A percentile compares a stretch with the other conserved stretches of the same genome.
Conservation (phyloP, 208 protist species). For the Porcisia hertigi region DNA sequence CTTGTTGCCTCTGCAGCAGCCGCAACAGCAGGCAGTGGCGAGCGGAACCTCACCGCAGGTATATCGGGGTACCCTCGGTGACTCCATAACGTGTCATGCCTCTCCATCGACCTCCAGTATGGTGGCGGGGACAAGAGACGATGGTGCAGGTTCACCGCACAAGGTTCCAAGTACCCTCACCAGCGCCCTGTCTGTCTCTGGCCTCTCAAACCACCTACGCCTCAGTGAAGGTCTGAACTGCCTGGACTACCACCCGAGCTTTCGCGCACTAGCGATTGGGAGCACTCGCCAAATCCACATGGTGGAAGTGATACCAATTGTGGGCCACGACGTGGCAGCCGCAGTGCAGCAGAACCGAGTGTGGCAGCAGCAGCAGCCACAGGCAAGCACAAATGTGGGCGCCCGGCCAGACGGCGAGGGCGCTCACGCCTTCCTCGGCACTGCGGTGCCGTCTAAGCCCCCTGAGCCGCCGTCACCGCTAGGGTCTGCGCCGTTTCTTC, state of each 20-base stretch:
- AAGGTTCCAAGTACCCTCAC: slow-evolving; percentile 14
- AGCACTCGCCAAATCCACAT: slow-evolving; percentile 73
- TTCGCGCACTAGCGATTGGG: slow-evolving; percentile 67
- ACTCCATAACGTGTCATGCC: not conserved
- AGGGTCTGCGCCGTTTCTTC: slow-evolving; percentile 32
- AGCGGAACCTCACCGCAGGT: not conserved
- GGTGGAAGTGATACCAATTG: slow-evolving; percentile 59
- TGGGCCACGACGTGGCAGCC: slow-evolving; percentile 35
- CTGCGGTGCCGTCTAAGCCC: not conserved
- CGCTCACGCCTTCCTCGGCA: not conserved
- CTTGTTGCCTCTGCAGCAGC: not conserved
- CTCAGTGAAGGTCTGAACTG: slow-evolving; percentile 62
- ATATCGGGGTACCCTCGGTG: not conserved
- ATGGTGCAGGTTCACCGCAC: not conserved
- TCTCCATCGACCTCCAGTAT: not conserved
- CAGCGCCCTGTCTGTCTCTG: slow-evolving; percentile 11
- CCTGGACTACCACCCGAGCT: slow-evolving; percentile 69
- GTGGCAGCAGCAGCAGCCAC: slow-evolving; percentile 18
- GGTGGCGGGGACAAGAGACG: slow-evolving; percentile 3
- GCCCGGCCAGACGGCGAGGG: not conserved
- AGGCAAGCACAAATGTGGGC: not conserved
- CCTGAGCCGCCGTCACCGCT: slow-evolving; percentile 3
- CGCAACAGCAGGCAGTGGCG: not conserved
- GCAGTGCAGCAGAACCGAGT: slow-evolving; percentile 16
- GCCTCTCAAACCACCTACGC: slow-evolving; percentile 38